phyloP scores from a whole-genome alignment of 441 rosid genomes.

The Erodium chrysanthum region DNA sequence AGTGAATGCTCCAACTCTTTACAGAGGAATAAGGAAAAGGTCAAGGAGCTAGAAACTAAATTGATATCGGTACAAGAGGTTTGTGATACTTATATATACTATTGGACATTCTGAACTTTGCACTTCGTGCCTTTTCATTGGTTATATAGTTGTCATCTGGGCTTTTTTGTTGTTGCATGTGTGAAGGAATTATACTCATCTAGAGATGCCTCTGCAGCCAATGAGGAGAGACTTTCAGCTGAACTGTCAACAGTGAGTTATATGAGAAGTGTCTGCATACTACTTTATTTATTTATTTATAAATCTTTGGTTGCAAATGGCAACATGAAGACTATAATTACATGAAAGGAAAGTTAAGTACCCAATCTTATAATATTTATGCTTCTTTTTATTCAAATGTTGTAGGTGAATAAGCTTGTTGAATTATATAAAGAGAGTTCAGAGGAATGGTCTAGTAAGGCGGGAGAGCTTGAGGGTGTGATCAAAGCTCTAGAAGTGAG shows the following conservation, averaged over 20 bases:
- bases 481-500: conserved; percentile 85
- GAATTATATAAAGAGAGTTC: conserved; percentile 84
- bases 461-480: conserved; percentile 94
- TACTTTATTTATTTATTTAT: neutral
- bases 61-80: conserved; percentile 62
- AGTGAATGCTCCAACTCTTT: conserved; percentile 55
- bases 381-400: conserved; percentile 1
- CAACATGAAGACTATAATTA: neutral
- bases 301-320: neutral
- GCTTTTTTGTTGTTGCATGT: conserved; percentile 18
- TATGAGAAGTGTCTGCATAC: conserved; percentile 3
- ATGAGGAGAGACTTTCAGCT: conserved; percentile 56
- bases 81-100: neutral
- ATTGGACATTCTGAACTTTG: neutral
- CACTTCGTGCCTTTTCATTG: conserved; percentile 14
- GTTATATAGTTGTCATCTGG: conserved; percentile 10
- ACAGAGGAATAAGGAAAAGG: conserved; percentile 68
- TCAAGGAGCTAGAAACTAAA: conserved; percentile 56
- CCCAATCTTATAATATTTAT: neutral
- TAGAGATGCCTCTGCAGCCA: conserved; percentile 57
- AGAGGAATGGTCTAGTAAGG: conserved; percentile 86
- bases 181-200: conserved; percentile 60
- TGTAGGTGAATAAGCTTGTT: conserved; percentile 80
- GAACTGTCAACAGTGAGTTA: conserved; percentile 75
- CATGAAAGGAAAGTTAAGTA: neutral